Base-by-base conservation (phyloP, 2,329 filamentous ascomycete species). In the Chalaropsis ovoidea region DNA sequence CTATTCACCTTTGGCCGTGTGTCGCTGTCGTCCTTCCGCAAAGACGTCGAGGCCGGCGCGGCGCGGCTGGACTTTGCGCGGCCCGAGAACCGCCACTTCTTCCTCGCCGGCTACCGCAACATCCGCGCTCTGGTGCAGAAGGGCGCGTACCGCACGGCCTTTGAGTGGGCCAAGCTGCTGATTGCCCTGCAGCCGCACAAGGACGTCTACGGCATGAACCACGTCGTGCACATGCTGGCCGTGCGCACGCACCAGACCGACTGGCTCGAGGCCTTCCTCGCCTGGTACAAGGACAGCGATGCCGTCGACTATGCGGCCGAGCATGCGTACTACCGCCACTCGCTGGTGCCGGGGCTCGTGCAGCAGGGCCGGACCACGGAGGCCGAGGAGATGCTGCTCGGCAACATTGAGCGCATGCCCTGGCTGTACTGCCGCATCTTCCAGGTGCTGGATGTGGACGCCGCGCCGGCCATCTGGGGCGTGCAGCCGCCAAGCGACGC, bases 1-100 rank as follows among this genome's bases (percentile, higher is more conserved):
- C 81, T 99, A 5, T 97, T 96, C 76, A 89, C 89, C 0, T 93
- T 97, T 73, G 94, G 93, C n/a, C 84, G 93, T 45, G 89, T 91
- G 2, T 86, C 90, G 0, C 86, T 94, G 67, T 93, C 90, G 8
- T 84, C 88, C 0, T 99, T 97, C 73, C 81, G 86, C 7, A 83
- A 84, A 65, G 86, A 87, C 69, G 76, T 99, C 5, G 82, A 88
- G 65, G 82, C 86, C 72, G 94, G 94, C 42, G 86, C 86, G 70
- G 92, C 90, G 5, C 82, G 90, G 17, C 77, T 99, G 10, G 85
- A 93, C 72, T 97, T 96, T 72, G 76, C 81, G 22, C 81, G 90
- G 45, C 86, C 88, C 0, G 92, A 95, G 74, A 97, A 97, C 74
- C 83, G 94, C 54, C 93, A 97, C 74, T 86, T 99, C 69, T 96